phyloP scores from a whole-genome alignment of 2,329 filamentous ascomycete species.

The Harringtonia lauricola region DNA sequence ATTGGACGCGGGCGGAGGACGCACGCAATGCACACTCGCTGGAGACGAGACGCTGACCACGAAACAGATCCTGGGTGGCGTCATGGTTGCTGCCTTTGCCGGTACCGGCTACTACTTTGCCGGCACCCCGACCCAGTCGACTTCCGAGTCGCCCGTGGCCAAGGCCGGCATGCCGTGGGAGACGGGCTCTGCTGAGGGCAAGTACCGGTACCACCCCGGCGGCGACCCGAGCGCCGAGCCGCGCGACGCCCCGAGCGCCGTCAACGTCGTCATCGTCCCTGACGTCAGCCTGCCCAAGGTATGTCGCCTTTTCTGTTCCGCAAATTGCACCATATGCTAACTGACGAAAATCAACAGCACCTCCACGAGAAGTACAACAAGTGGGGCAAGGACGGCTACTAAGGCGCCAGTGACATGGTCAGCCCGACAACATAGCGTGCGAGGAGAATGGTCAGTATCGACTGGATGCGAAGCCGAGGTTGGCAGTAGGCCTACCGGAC shows the following conservation, averaged over 20 bases:
- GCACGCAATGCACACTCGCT: not conserved
- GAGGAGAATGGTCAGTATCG: too few relatives aligned
- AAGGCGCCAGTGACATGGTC: constrained; percentile 10
- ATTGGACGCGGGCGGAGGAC: not conserved
- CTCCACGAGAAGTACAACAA: constrained; percentile 99
- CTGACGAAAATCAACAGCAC: constrained; percentile 39
- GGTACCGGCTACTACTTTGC: constrained; percentile 87
- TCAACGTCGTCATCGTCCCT: constrained; percentile 91
- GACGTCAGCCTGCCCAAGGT: constrained; percentile 89
- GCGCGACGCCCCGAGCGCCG: constrained; percentile 84
- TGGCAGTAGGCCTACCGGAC: too few relatives aligned
- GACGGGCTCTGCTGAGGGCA: constrained; percentile 49
- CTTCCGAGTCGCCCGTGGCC: constrained; percentile 68
- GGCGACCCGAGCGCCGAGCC: constrained; percentile 66
- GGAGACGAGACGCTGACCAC: not conserved
- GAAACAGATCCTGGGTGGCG: constrained; percentile 72
- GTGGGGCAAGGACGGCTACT: constrained; percentile 96
- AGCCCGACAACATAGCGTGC: not conserved
- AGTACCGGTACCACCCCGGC: constrained; percentile 74
- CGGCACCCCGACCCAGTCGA: constrained; percentile 73
- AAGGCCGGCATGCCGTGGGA: constrained; percentile 87
- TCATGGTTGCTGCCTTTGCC: constrained; percentile 82
- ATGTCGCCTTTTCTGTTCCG: constrained; percentile 18
- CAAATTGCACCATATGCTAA: too few relatives aligned
- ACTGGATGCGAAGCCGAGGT: too few relatives aligned